Percentiles rank a stretch among this genome's conserved stretches.
Conservation (phyloP, 352 stramenopile species). For the Globisporangium uncinulatum region DNA sequence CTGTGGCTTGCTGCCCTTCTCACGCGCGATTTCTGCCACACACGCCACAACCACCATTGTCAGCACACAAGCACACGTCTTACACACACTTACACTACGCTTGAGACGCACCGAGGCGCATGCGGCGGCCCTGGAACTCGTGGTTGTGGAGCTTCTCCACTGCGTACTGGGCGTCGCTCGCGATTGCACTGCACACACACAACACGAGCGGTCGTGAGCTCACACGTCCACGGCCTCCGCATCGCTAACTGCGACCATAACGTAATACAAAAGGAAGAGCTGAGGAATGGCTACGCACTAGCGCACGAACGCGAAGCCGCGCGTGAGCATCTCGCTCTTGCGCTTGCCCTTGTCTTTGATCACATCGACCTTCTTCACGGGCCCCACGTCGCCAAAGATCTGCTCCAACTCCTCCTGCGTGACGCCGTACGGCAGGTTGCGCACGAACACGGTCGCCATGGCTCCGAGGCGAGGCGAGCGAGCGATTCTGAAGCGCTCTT, state of each 20-base stretch:
- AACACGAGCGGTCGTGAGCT: neutral
- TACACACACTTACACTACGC: neutral
- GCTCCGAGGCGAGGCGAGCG: neutral
- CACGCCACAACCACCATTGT: neutral
- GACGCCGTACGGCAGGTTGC: constrained; percentile 82
- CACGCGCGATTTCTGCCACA: constrained; percentile 55
- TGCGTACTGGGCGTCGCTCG: constrained; percentile 58
- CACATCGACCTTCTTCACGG: constrained; percentile 82
- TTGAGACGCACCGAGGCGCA: constrained; percentile 59
- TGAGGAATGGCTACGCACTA: constrained; percentile 45
- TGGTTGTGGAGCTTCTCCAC: constrained; percentile 74
- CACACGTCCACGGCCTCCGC: neutral
- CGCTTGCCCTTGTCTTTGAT: constrained; percentile 87
- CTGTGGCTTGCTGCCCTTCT: constrained; percentile 49
- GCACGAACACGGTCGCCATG: constrained; percentile 75
- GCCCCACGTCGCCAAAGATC: constrained; percentile 74
- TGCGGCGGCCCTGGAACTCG: constrained; percentile 73
- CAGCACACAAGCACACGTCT: neutral
- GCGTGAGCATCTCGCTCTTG: constrained; percentile 75
- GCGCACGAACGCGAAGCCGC: constrained; percentile 82
- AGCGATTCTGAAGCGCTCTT: neutral
- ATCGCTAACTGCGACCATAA: neutral
- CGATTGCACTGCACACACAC: constrained; percentile 45
- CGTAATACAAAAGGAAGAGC: neutral
- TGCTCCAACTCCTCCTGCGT: constrained; percentile 83